Evolutionary conservation across 805 yeast genomes (phyloP), one percentile per base, ranked within the genome.

Genomic region (Torulaspora quercuum): DNA sequence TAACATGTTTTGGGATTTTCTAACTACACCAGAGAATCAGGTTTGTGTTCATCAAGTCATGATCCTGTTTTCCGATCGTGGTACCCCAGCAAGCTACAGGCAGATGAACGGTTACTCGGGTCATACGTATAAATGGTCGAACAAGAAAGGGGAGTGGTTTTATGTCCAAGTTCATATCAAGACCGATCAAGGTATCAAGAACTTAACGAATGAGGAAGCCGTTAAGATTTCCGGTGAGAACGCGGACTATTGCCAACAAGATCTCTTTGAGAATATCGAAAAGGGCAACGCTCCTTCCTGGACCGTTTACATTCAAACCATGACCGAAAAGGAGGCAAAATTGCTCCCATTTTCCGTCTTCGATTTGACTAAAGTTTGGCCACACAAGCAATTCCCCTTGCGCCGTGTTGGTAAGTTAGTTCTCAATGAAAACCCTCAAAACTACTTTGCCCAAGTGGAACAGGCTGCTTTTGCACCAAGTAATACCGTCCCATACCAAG

Each of bases 301-400:
- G 95, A 84, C 89, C 23, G 77, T 76, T 45, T 85, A 82, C 64
- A 65, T 87, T 36, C 95, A 87, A 69, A 75, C 85, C 29, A 87
- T 87, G 95, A 82, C 95, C 22, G 75, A 76, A 44, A 84, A 78
- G 51, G 79, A 87, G 64, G 87, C 95, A 42, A 73, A 80, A 63
- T 64, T 76, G 43, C 75, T 75, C 33, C 81, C 82, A 57, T 86
- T 82, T 66, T 82, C 90, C 5, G 89, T 88, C 29, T 86, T 84
- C 59, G 96, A 87, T 65, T 72, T 87, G 62, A 87, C 96, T 46
- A 88, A 88, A 69, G 82, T 84, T 38, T 87, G 96, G 96, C 87
- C 95, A 22, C 94, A 87, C 59, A 68, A 67, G 51, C 80, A 86
- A 39, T 87, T 78, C 72, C 95, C 96, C 56, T 65, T 87, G 67